Evolutionary conservation across 495 filamentous ascomycete species (phyloP).

Genomic region (Parathielavia appendiculata): DNA sequence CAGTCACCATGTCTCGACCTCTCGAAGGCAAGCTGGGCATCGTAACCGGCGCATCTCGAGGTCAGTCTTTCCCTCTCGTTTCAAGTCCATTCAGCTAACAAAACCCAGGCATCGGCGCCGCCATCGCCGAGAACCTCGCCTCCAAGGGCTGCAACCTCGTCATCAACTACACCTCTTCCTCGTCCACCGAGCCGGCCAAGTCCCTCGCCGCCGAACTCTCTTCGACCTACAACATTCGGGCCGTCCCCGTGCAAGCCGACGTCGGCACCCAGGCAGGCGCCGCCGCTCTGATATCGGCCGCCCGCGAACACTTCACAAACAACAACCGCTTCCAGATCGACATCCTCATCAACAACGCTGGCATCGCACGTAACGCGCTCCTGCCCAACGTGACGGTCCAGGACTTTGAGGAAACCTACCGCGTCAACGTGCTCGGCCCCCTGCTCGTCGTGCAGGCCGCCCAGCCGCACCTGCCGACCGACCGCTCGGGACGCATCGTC

Average conservation of each 20-base stretch:
- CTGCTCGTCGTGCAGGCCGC: slow-evolving; percentile 72
- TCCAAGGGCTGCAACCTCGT: slow-evolving; percentile 65
- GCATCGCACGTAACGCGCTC: slow-evolving; percentile 55
- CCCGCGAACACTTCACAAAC: slow-evolving; percentile 28
- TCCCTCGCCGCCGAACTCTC: slow-evolving; percentile 40
- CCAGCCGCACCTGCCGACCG: slow-evolving; percentile 62
- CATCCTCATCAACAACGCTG: slow-evolving; percentile 88
- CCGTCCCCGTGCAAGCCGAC: slow-evolving; percentile 42
- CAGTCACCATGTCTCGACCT: slow-evolving; percentile 30
- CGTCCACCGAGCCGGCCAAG: slow-evolving; percentile 27
- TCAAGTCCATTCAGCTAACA: slow-evolving; percentile 12
- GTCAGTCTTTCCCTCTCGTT: slow-evolving; percentile 36
- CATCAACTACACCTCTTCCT: slow-evolving; percentile 62
- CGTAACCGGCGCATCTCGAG: slow-evolving; percentile 71
- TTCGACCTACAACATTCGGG: slow-evolving; percentile 34
- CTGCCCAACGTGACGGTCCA: slow-evolving; percentile 54
- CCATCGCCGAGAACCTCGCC: slow-evolving; percentile 75
- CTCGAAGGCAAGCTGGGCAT: slow-evolving; percentile 69
- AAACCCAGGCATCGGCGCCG: slow-evolving; percentile 73
- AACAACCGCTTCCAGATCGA: slow-evolving; percentile 60
- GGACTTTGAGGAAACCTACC: slow-evolving; percentile 67
- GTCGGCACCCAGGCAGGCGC: slow-evolving; percentile 38
- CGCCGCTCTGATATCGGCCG: slow-evolving; percentile 31
- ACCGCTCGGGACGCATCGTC: slow-evolving; percentile 72
- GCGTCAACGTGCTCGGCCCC: slow-evolving; percentile 80